Conservation (phyloP, 2,329 filamentous ascomycete genomes). For the Hymenoscyphus occultus region DNA sequence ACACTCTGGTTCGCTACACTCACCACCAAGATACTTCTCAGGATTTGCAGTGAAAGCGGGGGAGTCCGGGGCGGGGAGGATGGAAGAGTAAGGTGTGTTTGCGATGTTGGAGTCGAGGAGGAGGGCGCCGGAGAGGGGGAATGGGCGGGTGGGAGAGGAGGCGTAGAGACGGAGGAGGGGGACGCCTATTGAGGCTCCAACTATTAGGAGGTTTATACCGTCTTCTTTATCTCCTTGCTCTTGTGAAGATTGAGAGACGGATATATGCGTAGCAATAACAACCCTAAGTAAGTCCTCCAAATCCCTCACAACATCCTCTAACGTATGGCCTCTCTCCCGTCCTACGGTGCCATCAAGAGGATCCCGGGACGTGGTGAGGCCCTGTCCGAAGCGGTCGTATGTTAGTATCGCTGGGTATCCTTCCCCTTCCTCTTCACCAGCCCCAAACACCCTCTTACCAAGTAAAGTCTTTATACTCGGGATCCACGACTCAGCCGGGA, state of each 20-base stretch:
- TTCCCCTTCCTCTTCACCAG: no score
- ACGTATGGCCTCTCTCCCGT: slow-evolving; percentile 33
- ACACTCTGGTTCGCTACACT: slow-evolving; percentile 18
- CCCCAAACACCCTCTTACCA: no score
- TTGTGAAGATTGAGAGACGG: not conserved
- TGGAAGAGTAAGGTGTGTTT: slow-evolving; percentile 34
- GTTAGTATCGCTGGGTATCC: slow-evolving; percentile 35
- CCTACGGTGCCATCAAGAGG: slow-evolving; percentile 25
- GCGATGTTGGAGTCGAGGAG: slow-evolving; percentile 38
- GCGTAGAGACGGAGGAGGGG: slow-evolving; percentile 36
- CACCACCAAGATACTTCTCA: slow-evolving; percentile 25
- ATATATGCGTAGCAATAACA: slow-evolving; percentile 20
- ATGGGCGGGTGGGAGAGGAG: slow-evolving; percentile 31
- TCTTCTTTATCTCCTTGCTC: not conserved
- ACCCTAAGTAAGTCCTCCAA: slow-evolving; percentile 33
- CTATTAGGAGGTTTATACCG: slow-evolving; percentile 22
- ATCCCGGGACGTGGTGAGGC: slow-evolving; percentile 28
- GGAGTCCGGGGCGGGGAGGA: slow-evolving; percentile 33
- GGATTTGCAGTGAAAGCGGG: slow-evolving; percentile 26
- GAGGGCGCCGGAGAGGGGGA: slow-evolving; percentile 31
- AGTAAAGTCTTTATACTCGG: slow-evolving; percentile 24
- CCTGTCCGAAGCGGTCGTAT: slow-evolving; percentile 36
- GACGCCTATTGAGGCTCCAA: slow-evolving; percentile 36
- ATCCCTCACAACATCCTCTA: slow-evolving; percentile 32
- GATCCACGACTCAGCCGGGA: slow-evolving; percentile 33